Base-by-base conservation (phyloP, 352 stramenopile genomes). In the Pythium guiyangense region DNA sequence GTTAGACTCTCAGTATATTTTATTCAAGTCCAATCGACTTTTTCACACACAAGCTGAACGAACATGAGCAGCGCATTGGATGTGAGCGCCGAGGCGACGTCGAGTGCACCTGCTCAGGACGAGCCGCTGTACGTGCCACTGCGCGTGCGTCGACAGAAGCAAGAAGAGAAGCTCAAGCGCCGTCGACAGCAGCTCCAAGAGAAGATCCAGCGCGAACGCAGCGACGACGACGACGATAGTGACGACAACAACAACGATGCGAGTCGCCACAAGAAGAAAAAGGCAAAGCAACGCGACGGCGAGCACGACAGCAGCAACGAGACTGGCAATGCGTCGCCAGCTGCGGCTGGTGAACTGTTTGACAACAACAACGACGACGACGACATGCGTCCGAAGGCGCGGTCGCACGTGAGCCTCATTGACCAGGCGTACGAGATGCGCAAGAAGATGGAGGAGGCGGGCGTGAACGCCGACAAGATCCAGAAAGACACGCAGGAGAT, bases 401-500 rank as follows among this genome's bases (percentile, higher is more conserved):
- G 84, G 8, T 91, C 84, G 35, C 79, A 48, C 29, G 70, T 92
- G 58, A 92, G 80, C 63, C 69, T 93, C 37, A 69, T 92, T 47
- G 84, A 96, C 59, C 80, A 94, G 53, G 79, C 80, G 52, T 92
- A 92, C 62, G 73, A 92, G 69, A 84, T 93, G 77, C 79, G 80
- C 62, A 91, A 91, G 62, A 62, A 73, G 47, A 55, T 86, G 67
- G 84, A 94, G 53, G 73, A 82, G 25, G 71, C 77, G 25, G 84
- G 84, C 25, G 75, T 94, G 64, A 91, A 96, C 61, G 76, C 89
- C 59, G 73, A 86, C 49, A 85, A 90, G 59, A 67, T 77, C 18
- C 71, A 92, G 60, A 85, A 94, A 66, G 79, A 92, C 48, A 79
- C 83, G 26, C 76, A 90, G 58, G 96, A 98, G 64, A 73, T 94